Conservation (phyloP, 371 early-diverging fungal genomes). For the Mortierella sp. region DNA sequence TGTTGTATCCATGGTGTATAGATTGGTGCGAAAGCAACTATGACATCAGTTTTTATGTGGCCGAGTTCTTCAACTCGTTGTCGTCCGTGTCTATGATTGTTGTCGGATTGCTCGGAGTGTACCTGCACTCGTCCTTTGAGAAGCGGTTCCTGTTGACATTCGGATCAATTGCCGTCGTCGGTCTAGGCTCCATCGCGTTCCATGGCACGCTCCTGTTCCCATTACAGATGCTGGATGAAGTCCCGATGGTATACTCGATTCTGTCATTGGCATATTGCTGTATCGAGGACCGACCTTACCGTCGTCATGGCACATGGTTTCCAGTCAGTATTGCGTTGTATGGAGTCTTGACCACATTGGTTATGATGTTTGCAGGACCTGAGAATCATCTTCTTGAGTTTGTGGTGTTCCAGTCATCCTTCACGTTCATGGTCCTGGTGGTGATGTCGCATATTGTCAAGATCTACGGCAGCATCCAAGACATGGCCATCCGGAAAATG, state of each 20-base stretch:
- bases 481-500: slow-evolving; percentile 12
- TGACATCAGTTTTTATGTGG: slow-evolving; percentile 63
- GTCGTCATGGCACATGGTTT: slow-evolving; percentile 44
- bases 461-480: slow-evolving; percentile 23
- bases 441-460: slow-evolving; percentile 48
- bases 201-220: slow-evolving; percentile 71
- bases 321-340: slow-evolving; percentile 44
- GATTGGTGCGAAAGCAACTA: slow-evolving; percentile 81
- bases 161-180: slow-evolving; percentile 60
- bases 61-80: slow-evolving; percentile 77
- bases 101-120: slow-evolving; percentile 63
- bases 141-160: slow-evolving; percentile 49
- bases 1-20: slow-evolving; percentile 7
- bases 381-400: slow-evolving; percentile 42
- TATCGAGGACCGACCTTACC: slow-evolving; percentile 40
- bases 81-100: slow-evolving; percentile 71
- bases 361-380: slow-evolving; percentile 48
- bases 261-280: slow-evolving; percentile 37
- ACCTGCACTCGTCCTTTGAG: slow-evolving; percentile 56
- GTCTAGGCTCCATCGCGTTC: slow-evolving; percentile 71
- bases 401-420: slow-evolving; percentile 53
- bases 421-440: slow-evolving; percentile 30
- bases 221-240: slow-evolving; percentile 73
- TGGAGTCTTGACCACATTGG: slow-evolving; percentile 38
- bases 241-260: slow-evolving; percentile 72